Evolutionary conservation across 1,139 yeast species (phyloP).

Genomic region (Trichomonascaceae sp.): DNA sequence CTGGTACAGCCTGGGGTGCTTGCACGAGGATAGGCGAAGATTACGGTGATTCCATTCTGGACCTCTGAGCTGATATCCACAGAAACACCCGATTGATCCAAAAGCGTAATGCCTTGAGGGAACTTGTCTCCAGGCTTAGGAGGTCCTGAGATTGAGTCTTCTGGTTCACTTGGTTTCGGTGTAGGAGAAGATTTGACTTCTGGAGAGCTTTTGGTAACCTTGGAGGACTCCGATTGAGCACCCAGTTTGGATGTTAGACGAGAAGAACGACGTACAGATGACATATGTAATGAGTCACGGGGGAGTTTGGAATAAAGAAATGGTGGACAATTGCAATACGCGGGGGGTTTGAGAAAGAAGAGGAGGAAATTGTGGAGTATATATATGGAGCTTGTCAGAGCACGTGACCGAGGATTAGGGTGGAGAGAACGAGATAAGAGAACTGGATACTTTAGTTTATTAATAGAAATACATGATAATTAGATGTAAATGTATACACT

Average conservation of each 20-base stretch:
- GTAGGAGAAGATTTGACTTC: not conserved
- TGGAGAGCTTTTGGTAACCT: conserved; percentile 1
- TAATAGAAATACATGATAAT: too few species aligned
- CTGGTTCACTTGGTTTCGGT: not conserved
- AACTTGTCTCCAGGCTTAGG: conserved; percentile 54
- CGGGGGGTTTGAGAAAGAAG: not conserved
- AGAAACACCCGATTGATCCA: conserved; percentile 61
- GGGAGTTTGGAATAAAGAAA: not conserved
- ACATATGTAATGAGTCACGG: not conserved
- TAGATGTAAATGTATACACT: too few species aligned
- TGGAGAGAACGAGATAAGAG: not conserved
- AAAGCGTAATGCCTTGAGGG: conserved; percentile 53
- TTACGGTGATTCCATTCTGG: conserved; percentile 29
- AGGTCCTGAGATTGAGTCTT: conserved; percentile 5
- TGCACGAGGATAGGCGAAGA: conserved; percentile 77
- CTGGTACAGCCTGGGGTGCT: conserved; percentile 91
- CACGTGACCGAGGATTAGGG: not conserved
- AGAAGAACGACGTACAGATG: not conserved
- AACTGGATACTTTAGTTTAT: not conserved
- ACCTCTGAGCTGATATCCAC: conserved; percentile 33
- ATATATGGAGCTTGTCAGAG: not conserved
- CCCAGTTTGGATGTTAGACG: not conserved
- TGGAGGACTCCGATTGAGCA: not conserved
- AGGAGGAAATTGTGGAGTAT: not conserved
- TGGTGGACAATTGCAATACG: not conserved